Base-by-base conservation (phyloP, 2,329 filamentous ascomycete genomes). In the Ascochyta lentis region DNA sequence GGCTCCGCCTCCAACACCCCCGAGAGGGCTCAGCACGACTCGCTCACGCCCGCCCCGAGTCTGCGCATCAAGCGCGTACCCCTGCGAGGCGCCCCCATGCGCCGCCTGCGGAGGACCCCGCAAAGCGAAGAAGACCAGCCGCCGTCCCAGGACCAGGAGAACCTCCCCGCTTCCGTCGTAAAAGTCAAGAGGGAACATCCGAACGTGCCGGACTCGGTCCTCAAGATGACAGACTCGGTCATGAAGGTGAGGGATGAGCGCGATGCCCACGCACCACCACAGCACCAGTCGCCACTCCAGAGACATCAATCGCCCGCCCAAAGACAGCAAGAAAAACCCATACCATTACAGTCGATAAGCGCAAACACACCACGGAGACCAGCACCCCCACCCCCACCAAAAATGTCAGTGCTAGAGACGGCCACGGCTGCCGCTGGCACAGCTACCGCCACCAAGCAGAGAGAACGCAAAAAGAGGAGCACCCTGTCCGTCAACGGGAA, bases 351-450 rank as follows among this genome's bases (percentile, higher is more conserved):
- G 13, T 74, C 78, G 6, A 79, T 84, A 58, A 86, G 82, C 66
- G 83, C 80, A 54, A 89, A 89, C 67, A 96, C 92, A 4, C 92
- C 92, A 10, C 89, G 86, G 67, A 83, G 92, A 64, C 84, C 89
- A 22, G 91, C 91, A 1, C 89, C 89, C 1, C 75, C 89, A 16
- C 94, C 94, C 3, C 92, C 92, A 7, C 94, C 95, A 0, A 98
- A 97, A 76, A 98, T 98, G 94, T 95, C 91, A 1, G 89, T 96
- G 7, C 79, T 97, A n/a, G 92, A 98, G 64, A 89, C 93, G 3
- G 94, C 92, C 2, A 97, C 94, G 1, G 86, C 89, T 1, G 88
- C 88, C 10, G 92, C 90, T 4, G 93, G 93, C 13, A 90, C 92
- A 24, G 87, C 90, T 4, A 55, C 53, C 1, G 88, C 90, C 0